These are phyloP conservation scores for Blastobotrys peoriensis DNA, from an alignment of 805 yeast genomes.

Conservation along the genomic window DNA sequence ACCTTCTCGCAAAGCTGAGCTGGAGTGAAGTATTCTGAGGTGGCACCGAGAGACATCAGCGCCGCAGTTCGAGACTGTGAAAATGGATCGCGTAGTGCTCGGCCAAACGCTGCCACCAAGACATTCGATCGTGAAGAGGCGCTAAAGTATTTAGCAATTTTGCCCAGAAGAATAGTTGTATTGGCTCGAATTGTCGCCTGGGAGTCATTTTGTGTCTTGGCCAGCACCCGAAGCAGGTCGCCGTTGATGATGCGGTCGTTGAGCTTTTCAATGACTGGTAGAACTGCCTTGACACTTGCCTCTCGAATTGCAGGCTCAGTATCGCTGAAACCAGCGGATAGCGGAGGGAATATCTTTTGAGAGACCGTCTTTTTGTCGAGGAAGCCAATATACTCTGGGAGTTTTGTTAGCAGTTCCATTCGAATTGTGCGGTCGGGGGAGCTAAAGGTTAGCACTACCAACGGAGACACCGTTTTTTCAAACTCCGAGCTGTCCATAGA, in stretches of 20 bases:
- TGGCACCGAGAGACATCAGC: conserved; percentile 60
- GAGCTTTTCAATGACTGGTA: conserved; percentile 53
- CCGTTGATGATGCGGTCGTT: conserved; percentile 79
- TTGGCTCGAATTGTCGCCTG: conserved; percentile 72
- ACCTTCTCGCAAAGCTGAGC: conserved; percentile 74
- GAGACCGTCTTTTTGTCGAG: conserved; percentile 59
- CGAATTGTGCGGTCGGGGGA: conserved; percentile 74
- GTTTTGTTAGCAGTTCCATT: conserved; percentile 56
- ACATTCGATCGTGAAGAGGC: conserved; percentile 58
- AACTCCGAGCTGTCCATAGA: conserved; percentile 32
- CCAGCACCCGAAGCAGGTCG: conserved; percentile 72
- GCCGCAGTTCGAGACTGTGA: conserved; percentile 73
- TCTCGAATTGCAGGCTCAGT: conserved; percentile 75
- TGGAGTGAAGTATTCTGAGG: conserved; percentile 61
- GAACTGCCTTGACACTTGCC: conserved; percentile 65
- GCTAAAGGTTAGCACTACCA: conserved; percentile 56
- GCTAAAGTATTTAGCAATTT: conserved; percentile 57
- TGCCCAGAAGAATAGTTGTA: conserved; percentile 63
- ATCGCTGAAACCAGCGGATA: conserved; percentile 81
- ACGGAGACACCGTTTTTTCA: conserved; percentile 46
- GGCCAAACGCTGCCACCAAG: conserved; percentile 77
- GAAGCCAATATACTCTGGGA: conserved; percentile 48
- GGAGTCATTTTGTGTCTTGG: conserved; percentile 74
- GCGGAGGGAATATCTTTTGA: conserved; percentile 57
- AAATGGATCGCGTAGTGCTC: conserved; percentile 74